A percentile compares a stretch with the other conserved stretches of the same genome.
phyloP scores from a whole-genome alignment of 371 early-diverging fungal species.

The Mortierella sp. region DNA sequence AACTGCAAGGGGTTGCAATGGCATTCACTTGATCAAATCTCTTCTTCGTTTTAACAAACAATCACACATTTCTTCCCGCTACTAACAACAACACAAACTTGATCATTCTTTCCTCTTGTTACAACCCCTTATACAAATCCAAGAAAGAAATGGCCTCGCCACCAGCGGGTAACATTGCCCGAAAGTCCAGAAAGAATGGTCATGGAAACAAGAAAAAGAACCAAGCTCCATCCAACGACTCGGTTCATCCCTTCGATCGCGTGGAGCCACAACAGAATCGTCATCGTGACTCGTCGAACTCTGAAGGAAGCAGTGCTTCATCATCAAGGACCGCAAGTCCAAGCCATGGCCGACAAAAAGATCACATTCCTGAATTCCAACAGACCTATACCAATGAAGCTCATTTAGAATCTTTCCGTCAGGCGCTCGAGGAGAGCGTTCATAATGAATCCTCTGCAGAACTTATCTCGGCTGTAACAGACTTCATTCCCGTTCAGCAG shows the following conservation, averaged over 20 bases:
- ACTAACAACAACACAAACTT: no score
- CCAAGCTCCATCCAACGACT: not conserved
- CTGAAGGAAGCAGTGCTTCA: slow-evolving; percentile 28
- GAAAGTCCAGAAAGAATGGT: slow-evolving; percentile 11
- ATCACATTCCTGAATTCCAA: slow-evolving; percentile 41
- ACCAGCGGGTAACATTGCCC: slow-evolving; percentile 3
- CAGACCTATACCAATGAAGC: slow-evolving; percentile 61
- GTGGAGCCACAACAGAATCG: not conserved
- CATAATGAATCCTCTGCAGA: slow-evolving; percentile 57
- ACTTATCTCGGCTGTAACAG: slow-evolving; percentile 63
- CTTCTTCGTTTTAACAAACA: no score
- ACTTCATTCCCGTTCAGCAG: slow-evolving; percentile 58
- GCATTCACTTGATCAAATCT: no score
- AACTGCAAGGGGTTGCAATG: no score
- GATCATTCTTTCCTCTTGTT: no score
- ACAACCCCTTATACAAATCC: no score
- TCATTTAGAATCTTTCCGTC: slow-evolving; percentile 62
- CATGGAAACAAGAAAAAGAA: not conserved
- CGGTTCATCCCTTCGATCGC: not conserved
- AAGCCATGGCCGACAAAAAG: slow-evolving; percentile 4
- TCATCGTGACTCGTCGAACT: slow-evolving; percentile 27
- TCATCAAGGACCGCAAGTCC: slow-evolving; percentile 39
- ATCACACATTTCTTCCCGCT: no score
- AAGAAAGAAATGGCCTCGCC: slow-evolving; percentile 10
- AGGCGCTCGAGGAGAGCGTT: slow-evolving; percentile 61